Evolutionary conservation across 2,329 filamentous ascomycete species (phyloP), one percentile per base, ranked within the genome.

Genomic region (Xylariaceae sp.): DNA sequence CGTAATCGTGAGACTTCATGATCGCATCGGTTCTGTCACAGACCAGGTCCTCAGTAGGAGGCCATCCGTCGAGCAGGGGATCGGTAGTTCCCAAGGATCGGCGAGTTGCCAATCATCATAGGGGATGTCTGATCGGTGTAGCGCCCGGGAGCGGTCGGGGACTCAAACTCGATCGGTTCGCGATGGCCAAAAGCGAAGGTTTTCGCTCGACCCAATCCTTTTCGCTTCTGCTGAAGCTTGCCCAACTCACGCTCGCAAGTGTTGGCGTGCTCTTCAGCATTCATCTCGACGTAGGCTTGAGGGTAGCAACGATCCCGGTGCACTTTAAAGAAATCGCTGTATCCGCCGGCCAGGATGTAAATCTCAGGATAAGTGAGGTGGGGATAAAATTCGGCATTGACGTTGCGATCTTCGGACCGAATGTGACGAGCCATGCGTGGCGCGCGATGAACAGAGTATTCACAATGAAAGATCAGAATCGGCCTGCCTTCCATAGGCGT

Each of bases 251-350:
- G 88, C 76, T 99, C 94, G 70, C 94, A 97, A 43, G 91, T 94
- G 66, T 85, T 86, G 65, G 90, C 88, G 72, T 99, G 91, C 70
- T 92, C 89, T 69, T 92, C 88, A 61, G 88, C 89, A 62, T 86
- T 88, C 94, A 99, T 99, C 72, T 94, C 91, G 56, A 99, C 89
- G 68, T 99, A 99, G 68, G 92, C 91, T 66, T 95, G 91, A 27
- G 94, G 94, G 65, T 86, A 94, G 77, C 94, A 99, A 58, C 91
- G 85, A 46, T 80, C 75, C 50, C 85, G 85, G 70, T 96, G 85
- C 60, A 89, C 79, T 29, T 81, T 76, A 71, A 92, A 99, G 77
- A 99, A 99, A 31, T 85, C 85, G 71, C 91, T 96, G 76, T 99
- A 99, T 43, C 94, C 94, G 57, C 94, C 94, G 62, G 97, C 91